A percentile compares a stretch with the other conserved stretches of the same genome.
Evolutionary conservation across 2,329 filamentous ascomycete species (phyloP).

Genomic region (Pyrenochaeta sp.): DNA sequence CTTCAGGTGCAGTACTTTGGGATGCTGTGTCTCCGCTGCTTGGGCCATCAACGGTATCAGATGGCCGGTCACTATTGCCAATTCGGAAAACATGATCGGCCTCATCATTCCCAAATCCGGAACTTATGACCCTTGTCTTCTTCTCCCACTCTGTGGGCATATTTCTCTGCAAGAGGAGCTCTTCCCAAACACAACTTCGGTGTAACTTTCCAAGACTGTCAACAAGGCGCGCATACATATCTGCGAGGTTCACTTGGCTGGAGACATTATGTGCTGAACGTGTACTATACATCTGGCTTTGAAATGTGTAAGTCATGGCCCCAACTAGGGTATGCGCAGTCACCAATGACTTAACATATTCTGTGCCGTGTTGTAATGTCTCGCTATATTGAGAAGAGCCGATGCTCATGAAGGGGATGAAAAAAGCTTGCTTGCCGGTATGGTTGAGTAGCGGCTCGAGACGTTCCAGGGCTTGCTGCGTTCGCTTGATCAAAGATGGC

Average conservation of each 20-base stretch:
- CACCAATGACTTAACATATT: slow-evolving; percentile 79
- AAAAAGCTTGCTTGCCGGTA: slow-evolving; percentile 67
- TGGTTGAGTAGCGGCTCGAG: slow-evolving; percentile 72
- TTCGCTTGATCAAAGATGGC: slow-evolving; percentile 79
- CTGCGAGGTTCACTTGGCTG: slow-evolving; percentile 80
- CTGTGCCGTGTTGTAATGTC: slow-evolving; percentile 71
- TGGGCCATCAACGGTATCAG: slow-evolving; percentile 25
- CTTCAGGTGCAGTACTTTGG: slow-evolving; percentile 10
- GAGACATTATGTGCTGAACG: slow-evolving; percentile 72
- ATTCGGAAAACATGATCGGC: slow-evolving; percentile 52
- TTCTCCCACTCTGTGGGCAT: slow-evolving; percentile 75
- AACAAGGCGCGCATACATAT: slow-evolving; percentile 80
- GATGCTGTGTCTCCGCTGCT: slow-evolving; percentile 22
- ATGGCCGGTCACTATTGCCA: slow-evolving; percentile 29
- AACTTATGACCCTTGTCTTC: slow-evolving; percentile 53
- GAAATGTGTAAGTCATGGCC: slow-evolving; percentile 78
- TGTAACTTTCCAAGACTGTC: slow-evolving; percentile 79
- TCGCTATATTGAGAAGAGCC: slow-evolving; percentile 31
- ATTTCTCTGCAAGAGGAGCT: slow-evolving; percentile 75
- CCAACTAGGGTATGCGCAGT: slow-evolving; percentile 79
- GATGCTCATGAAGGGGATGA: slow-evolving; percentile 67
- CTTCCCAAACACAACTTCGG: slow-evolving; percentile 83
- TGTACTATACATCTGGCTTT: slow-evolving; percentile 68
- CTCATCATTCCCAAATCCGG: slow-evolving; percentile 49
- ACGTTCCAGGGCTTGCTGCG: slow-evolving; percentile 72